Evolutionary conservation across 371 early-diverging fungal genomes (phyloP).

Genomic region (Apophysomyces sp.): DNA sequence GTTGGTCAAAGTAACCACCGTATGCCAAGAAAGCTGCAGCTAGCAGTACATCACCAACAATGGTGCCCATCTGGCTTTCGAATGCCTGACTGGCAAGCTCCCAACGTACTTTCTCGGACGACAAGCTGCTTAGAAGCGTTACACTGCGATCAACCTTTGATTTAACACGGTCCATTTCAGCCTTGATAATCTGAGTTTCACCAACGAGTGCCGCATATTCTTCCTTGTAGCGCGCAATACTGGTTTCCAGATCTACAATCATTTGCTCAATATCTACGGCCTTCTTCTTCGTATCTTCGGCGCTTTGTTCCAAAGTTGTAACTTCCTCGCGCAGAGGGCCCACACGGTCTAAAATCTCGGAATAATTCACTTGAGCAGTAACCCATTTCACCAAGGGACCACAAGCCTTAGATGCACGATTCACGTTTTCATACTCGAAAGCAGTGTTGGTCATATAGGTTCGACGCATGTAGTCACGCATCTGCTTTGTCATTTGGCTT

Average conservation of each 20-base stretch:
- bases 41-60: conserved; percentile 97
- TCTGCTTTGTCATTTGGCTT: conserved; percentile 64
- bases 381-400: conserved; percentile 99
- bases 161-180: conserved; percentile 95
- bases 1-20: conserved; percentile 97
- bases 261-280: conserved; percentile 77
- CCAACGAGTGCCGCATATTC: conserved; percentile 96
- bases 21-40: conserved; percentile 95
- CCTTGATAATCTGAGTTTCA: conserved; percentile 88
- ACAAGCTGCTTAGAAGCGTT: conserved; percentile 85
- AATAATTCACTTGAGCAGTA: conserved; percentile 91
- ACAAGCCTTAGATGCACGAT: conserved; percentile 98
- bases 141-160: conserved; percentile 92
- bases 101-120: conserved; percentile 96
- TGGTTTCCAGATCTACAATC: conserved; percentile 84
- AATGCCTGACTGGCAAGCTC: conserved; percentile 88
- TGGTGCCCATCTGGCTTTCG: conserved; percentile 94
- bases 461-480: conserved; percentile 78
- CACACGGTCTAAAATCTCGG: conserved; percentile 89
- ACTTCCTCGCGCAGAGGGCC: conserved; percentile 97
- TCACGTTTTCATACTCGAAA: conserved; percentile 93
- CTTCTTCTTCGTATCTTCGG: conserved; percentile 71
- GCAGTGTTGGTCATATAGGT: conserved; percentile 81
- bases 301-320: conserved; percentile 75
- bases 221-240: conserved; percentile 90